Evolutionary conservation across 768 basidiomycete species (phyloP), one percentile per base, ranked within the genome.

Genomic region (Amanita pallidorosea): DNA sequence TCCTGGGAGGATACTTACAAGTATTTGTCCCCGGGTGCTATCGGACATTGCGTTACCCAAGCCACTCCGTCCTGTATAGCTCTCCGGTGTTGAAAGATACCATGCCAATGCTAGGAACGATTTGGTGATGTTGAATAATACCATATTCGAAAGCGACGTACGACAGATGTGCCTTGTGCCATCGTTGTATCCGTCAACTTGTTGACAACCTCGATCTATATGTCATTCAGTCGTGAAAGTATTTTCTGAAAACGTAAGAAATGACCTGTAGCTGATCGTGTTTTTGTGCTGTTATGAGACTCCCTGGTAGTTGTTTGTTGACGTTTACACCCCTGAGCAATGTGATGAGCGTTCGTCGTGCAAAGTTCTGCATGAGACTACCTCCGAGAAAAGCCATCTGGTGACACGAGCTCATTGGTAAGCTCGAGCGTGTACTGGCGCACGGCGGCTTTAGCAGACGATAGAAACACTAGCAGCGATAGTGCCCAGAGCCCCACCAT

Each of bases 151-250:
- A 29, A 34, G n/a, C 23, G 13, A 22, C 46, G 37, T 40, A 79
- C 79, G 29, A 81, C 71, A 29, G 70, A 74, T 8, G 80, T 81
- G 5, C 62, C 65, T 37, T 67, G 68, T 27, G 70, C 54, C 79
- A 81, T 77, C 0, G 71, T 64, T 1, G 67, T 65, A 41, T 83
- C 75, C 0, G 62, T 67, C 20, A 81, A 65, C 12, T 58, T 29
- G 53, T 79, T 69, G 15, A 70, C 62, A 3, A 82, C 76, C 43
- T 77, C 76, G 38, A 82, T 58, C 25, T 54, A 42, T 76, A 76
- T 31, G 55, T 56, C 47, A 70, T 66, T 11, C 76, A 71, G 65
- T 5, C 3, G 36, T 4, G 40, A 17, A 37, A 11, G 13, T 37
- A 25, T 36, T 29, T 4, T 7, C 4, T 15, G 37, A 20, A 27